Conservation (phyloP, 148 eudicot species). For the Chenopodium formosanum region DNA sequence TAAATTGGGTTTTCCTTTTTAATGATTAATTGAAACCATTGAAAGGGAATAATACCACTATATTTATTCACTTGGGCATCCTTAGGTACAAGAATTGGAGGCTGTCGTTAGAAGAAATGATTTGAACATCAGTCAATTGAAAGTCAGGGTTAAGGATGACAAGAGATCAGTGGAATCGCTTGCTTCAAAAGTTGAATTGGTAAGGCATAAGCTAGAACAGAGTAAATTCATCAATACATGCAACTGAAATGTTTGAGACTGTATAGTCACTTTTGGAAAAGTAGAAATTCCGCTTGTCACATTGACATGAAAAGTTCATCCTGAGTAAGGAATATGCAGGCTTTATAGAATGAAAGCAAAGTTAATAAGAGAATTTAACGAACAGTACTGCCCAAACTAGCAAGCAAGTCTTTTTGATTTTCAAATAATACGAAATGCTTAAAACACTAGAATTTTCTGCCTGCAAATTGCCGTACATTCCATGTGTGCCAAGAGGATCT, state of each 20-base stretch:
- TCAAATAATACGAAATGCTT: background rate
- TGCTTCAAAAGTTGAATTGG: conserved; percentile 58
- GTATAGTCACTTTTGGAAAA: background rate
- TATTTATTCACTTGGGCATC: conserved; percentile 23
- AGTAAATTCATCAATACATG: background rate
- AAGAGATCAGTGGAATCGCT: conserved; percentile 43
- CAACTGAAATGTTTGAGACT: background rate
- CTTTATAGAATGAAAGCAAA: background rate
- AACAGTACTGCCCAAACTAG: background rate
- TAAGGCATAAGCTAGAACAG: conserved; percentile 22
- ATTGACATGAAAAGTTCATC: background rate
- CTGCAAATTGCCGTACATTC: background rate
- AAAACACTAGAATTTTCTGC: background rate
- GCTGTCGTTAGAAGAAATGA: conserved; percentile 56
- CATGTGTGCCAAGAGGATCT: background rate
- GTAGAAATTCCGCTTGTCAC: background rate
- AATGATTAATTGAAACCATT: background rate
- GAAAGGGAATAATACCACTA: conserved; percentile 5
- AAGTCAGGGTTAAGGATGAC: conserved; percentile 55
- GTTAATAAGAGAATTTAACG: background rate
- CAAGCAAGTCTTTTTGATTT: background rate
- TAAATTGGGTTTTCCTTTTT: conserved; percentile 15
- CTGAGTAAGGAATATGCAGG: background rate
- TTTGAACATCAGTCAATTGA: conserved; percentile 48
- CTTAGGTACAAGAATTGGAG: conserved; percentile 67